phyloP scores from a whole-genome alignment of 2,329 filamentous ascomycete species.

The Rutstroemia sp. region DNA sequence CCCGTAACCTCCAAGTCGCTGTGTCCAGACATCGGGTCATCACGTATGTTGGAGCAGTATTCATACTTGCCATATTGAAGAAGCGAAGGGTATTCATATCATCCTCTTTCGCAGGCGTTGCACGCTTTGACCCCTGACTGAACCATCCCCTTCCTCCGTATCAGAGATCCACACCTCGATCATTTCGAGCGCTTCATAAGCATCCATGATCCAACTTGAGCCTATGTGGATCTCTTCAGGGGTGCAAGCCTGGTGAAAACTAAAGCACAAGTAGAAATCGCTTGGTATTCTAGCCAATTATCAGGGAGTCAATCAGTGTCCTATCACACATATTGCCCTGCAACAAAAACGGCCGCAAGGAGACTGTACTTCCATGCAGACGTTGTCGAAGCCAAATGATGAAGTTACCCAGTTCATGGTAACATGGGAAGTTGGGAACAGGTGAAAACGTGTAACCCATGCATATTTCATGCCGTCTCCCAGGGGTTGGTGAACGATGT shows the following conservation, averaged over 20 bases:
- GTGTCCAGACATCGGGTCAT: constrained; percentile 5
- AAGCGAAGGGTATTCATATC: not conserved
- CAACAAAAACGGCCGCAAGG: too few relatives aligned
- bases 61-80: not conserved
- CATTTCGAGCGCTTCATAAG: not conserved
- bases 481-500: not conserved
- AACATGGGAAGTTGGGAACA: not conserved
- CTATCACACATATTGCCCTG: too few relatives aligned
- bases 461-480: not conserved
- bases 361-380: too few relatives aligned
- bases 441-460: not conserved
- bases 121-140: not conserved
- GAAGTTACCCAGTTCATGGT: too few relatives aligned
- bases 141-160: not conserved
- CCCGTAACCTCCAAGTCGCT: constrained; percentile 1
- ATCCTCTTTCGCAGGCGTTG: not conserved
- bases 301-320: too few relatives aligned
- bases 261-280: too few relatives aligned
- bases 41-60: not conserved
- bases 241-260: not conserved
- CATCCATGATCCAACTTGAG: not conserved
- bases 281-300: too few relatives aligned
- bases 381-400: too few relatives aligned
- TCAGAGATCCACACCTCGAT: not conserved
- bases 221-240: not conserved